These are phyloP conservation scores for Sarocladiaceae sp. DNA, from an alignment of 2,329 filamentous ascomycete species.

Conservation along the genomic window DNA sequence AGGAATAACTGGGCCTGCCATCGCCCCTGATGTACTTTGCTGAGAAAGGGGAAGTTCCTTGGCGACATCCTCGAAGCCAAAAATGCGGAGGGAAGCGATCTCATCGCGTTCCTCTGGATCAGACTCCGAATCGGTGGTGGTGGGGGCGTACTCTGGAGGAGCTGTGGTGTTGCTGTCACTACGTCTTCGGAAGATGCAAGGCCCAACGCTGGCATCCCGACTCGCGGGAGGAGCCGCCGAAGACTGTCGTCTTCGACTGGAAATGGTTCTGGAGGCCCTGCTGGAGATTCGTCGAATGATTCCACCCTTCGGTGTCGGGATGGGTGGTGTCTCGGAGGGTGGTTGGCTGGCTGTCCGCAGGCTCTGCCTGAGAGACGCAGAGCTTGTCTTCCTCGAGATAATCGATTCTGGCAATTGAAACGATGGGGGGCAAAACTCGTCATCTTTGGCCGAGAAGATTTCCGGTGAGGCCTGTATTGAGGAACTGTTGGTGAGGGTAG, in stretches of 20 bases:
- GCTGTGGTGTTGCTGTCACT: slow-evolving; percentile 81
- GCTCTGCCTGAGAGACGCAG: slow-evolving; percentile 58
- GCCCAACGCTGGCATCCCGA: slow-evolving; percentile 82
- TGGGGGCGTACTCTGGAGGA: slow-evolving; percentile 40
- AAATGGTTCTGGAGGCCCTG: slow-evolving; percentile 62
- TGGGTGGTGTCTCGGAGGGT: slow-evolving; percentile 41
- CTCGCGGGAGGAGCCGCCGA: slow-evolving; percentile 66
- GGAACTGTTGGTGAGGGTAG: slow-evolving; percentile 50
- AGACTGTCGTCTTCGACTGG: slow-evolving; percentile 65
- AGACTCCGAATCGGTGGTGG: slow-evolving; percentile 48
- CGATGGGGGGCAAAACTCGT: slow-evolving; percentile 44
- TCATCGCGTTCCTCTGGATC: slow-evolving; percentile 49
- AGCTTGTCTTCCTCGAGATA: slow-evolving; percentile 52
- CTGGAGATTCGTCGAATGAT: slow-evolving; percentile 83
- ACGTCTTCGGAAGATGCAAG: slow-evolving; percentile 76
- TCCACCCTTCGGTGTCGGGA: slow-evolving; percentile 28
- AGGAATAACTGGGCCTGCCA: slow-evolving; percentile 68
- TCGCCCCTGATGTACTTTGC: slow-evolving; percentile 41
- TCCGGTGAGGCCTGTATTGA: slow-evolving; percentile 65
- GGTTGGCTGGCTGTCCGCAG: slow-evolving; percentile 46
- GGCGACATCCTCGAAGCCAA: slow-evolving; percentile 18
- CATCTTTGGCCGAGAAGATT: slow-evolving; percentile 46
- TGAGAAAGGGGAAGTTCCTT: slow-evolving; percentile 14
- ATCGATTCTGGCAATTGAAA: slow-evolving; percentile 72
- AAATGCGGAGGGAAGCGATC: slow-evolving; percentile 23